phyloP scores from a whole-genome alignment of 345 rosid genomes.

The Hypericum androsaemum region DNA sequence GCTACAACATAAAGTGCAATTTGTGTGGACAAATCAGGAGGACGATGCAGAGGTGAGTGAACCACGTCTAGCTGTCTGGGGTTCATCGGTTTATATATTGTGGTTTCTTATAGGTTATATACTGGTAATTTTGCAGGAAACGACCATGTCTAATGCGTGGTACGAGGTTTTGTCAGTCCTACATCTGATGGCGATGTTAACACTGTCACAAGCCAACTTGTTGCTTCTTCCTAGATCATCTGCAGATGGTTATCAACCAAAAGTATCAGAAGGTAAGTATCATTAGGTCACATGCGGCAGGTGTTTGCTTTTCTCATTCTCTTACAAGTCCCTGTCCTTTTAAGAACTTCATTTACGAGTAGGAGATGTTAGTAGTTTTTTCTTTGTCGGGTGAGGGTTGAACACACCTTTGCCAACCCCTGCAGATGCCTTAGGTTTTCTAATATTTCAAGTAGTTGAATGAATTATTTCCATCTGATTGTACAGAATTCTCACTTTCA shows the following conservation, averaged over 20 bases:
- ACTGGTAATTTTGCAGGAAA: constrained; percentile 53
- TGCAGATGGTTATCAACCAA: constrained; percentile 65
- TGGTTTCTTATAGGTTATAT: not conserved
- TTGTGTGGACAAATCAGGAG: constrained; percentile 91
- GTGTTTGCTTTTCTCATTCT: not conserved
- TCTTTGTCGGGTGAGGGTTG: no score
- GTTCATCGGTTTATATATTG: not conserved
- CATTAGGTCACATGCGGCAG: constrained; percentile 7
- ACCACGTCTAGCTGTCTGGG: not conserved
- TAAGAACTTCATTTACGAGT: no score
- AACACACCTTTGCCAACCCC: no score
- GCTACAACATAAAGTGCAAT: constrained; percentile 65
- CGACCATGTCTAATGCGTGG: constrained; percentile 81
- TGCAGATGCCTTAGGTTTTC: no score
- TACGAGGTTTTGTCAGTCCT: constrained; percentile 91
- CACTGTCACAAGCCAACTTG: constrained; percentile 78
- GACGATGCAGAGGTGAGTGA: constrained; percentile 77
- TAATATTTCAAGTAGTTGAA: no score
- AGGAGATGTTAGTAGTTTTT: no score
- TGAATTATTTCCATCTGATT: no score
- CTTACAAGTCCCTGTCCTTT: no score
- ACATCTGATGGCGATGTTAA: constrained; percentile 95
- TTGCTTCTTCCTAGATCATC: constrained; percentile 87
- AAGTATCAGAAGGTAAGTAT: constrained; percentile 82
- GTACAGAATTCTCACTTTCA: constrained; percentile 7